Evolutionary conservation across 2,329 filamentous ascomycete genomes (phyloP), one percentile per base, ranked within the genome.

Genomic region (Ceratocystis harringtonii): DNA sequence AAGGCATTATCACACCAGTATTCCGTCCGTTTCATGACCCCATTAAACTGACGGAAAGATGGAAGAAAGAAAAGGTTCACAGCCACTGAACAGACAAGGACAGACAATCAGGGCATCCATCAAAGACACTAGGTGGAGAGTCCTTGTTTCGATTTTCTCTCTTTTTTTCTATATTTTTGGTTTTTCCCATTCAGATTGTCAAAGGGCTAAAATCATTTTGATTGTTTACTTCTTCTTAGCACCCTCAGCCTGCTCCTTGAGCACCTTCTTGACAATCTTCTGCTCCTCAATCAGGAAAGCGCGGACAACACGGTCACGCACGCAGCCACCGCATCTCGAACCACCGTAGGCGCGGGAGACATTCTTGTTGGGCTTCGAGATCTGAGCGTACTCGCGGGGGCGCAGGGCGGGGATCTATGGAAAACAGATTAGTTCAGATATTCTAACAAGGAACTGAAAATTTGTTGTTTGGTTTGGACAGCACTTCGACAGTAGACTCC

Each of bases 211-310:
- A 65, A 67, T 68, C 68, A 69, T 70, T 70, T 69, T 65, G 68
- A 68, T 79, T 80, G 71, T 82, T 84, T 89, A 85, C 81, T 85
- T 85, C 82, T 84, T 85, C 79, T 82, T 85, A 74, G 81, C 78
- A 75, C 80, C 77, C 75, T 78, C 88, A 83, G 90, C 88, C 82
- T 95, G 90, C 85, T 97, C 92, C 89, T 96, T 96, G 78, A 97
- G 86, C 75, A 99, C 94, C 90, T 99, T 99, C 91, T 99, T 99
- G 81, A 99, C 94, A 75, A 99, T 97, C 90, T 99, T 99, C 85
- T 99, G 94, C 87, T 99, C 94, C 84, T 99, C 95, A 72, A 99
- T 97, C 78, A 99, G 82, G 88, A 99, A 99, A 70, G 94, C 94
- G 74, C 94, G 90, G 73, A 96, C 90, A 73, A 99, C 90, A 74